A percentile compares a stretch with the other conserved stretches of the same genome.
Evolutionary conservation across 2,329 filamentous ascomycete genomes (phyloP).

Genomic region (Penicillium sp.): DNA sequence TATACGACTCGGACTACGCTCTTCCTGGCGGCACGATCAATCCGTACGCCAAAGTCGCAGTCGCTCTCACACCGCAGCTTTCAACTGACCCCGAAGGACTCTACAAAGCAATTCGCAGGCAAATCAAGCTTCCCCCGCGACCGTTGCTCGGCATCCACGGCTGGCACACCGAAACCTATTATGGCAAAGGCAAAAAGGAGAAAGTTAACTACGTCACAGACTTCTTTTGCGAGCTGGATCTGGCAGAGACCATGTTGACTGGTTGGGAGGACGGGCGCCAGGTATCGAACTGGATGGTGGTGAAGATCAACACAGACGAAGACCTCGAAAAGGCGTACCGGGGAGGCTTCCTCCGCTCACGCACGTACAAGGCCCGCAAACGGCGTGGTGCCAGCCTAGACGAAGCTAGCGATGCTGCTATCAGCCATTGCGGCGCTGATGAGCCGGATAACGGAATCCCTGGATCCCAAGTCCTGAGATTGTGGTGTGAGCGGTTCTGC

Average conservation of each 20-base stretch:
- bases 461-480: not conserved
- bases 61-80: conserved; percentile 15
- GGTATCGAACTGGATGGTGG: conserved; percentile 7
- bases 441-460: not conserved
- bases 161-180: conserved; percentile 15
- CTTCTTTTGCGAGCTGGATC: conserved; percentile 22
- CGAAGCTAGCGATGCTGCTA: conserved; percentile 17
- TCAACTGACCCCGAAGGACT: conserved; percentile 17
- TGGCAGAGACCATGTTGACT: conserved; percentile 24
- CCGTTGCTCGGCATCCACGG: conserved; percentile 19
- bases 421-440: conserved; percentile 1
- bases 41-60: conserved; percentile 9
- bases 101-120: conserved; percentile 14
- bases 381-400: not conserved
- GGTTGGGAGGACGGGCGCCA: conserved; percentile 18
- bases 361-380: conserved; percentile 15
- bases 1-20: conserved; percentile 20
- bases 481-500: conserved; percentile 40
- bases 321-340: conserved; percentile 16
- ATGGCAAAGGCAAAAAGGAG: conserved; percentile 13
- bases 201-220: conserved; percentile 15
- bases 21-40: conserved; percentile 14
- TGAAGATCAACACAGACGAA: conserved; percentile 13
- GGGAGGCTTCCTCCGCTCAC: conserved; percentile 19
- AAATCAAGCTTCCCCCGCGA: conserved; percentile 22